A percentile compares a stretch with the other conserved stretches of the same genome.
Evolutionary conservation across 2,329 filamentous ascomycete species (phyloP).

Genomic region (Chaetothyriales sp.): DNA sequence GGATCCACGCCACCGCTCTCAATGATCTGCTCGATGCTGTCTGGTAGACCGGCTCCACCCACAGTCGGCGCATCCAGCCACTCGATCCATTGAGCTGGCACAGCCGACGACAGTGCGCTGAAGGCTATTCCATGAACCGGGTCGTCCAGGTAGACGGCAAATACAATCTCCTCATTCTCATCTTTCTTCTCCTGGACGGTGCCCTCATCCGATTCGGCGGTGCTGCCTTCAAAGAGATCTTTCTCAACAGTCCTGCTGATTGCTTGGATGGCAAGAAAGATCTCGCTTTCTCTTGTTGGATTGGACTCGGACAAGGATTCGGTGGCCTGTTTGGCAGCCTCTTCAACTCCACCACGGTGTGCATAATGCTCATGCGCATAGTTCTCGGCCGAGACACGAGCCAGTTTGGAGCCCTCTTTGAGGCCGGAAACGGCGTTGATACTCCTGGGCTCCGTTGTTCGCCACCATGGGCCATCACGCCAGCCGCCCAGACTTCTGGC

Average conservation of each 20-base stretch:
- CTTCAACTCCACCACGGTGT: conserved; percentile 60
- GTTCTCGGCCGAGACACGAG: conserved; percentile 71
- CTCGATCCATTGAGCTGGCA: conserved; percentile 72
- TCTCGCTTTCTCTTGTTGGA: conserved; percentile 79
- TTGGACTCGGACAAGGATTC: conserved; percentile 70
- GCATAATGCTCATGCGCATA: conserved; percentile 78
- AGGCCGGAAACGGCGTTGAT: conserved; percentile 67
- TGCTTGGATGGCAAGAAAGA: conserved; percentile 91
- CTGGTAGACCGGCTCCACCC: conserved; percentile 44
- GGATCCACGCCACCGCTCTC: conserved; percentile 64
- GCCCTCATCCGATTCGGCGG: conserved; percentile 23
- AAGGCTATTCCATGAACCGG: conserved; percentile 86
- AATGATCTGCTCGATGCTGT: conserved; percentile 77
- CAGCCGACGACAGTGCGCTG: conserved; percentile 62
- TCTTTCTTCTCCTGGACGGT: conserved; percentile 18
- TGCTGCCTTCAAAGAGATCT: conserved; percentile 52
- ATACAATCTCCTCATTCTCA: conserved; percentile 48
- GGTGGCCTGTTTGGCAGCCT: conserved; percentile 63
- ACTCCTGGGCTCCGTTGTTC: conserved; percentile 51
- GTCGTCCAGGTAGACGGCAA: conserved; percentile 67
- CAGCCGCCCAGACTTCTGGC: conserved; percentile 50
- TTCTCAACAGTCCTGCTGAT: conserved; percentile 48
- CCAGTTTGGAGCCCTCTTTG: conserved; percentile 78
- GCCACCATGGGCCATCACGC: conserved; percentile 96
- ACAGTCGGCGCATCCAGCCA: conserved; percentile 67